phyloP scores from a whole-genome alignment of 1,284 basidiomycete genomes.

The Rhodofomes roseus region DNA sequence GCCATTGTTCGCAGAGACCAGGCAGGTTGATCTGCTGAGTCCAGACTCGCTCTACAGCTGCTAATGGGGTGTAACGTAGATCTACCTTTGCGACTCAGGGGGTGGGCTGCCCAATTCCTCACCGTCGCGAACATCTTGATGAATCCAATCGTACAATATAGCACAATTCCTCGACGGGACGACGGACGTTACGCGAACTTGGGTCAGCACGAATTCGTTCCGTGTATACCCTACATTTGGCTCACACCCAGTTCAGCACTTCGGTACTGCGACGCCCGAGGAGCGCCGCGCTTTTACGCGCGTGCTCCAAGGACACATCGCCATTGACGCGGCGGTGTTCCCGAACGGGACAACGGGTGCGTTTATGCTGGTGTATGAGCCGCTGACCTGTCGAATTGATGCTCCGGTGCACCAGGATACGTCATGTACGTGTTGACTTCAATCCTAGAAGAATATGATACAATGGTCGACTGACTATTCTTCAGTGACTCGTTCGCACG shows the following conservation, averaged over 20 bases:
- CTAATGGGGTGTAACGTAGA: slow-evolving; percentile 35
- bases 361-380: slow-evolving; percentile 8
- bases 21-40: slow-evolving; percentile 32
- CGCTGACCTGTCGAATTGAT: not conserved
- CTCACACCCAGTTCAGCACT: slow-evolving; percentile 57
- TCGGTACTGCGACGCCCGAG: slow-evolving; percentile 79
- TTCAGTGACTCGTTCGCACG: slow-evolving; percentile 83
- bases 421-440: slow-evolving; percentile 27
- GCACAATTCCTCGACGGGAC: slow-evolving; percentile 92
- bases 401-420: slow-evolving; percentile 40
- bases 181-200: slow-evolving; percentile 91
- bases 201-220: slow-evolving; percentile 42
- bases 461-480: not conserved
- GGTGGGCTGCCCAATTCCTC: slow-evolving; percentile 39
- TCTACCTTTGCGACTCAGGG: slow-evolving; percentile 96
- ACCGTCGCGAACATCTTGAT: too few relatives aligned
- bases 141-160: too few relatives aligned
- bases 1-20: slow-evolving; percentile 75
- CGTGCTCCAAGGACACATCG: slow-evolving; percentile 94
- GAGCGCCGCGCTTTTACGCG: slow-evolving; percentile 90
- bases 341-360: slow-evolving; percentile 84
- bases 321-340: slow-evolving; percentile 84
- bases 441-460: not conserved
- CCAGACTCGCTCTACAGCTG: not conserved
- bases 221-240: too few relatives aligned